Evolutionary conservation across 1,284 basidiomycete species (phyloP).

Genomic region (Blastosporella zonata): DNA sequence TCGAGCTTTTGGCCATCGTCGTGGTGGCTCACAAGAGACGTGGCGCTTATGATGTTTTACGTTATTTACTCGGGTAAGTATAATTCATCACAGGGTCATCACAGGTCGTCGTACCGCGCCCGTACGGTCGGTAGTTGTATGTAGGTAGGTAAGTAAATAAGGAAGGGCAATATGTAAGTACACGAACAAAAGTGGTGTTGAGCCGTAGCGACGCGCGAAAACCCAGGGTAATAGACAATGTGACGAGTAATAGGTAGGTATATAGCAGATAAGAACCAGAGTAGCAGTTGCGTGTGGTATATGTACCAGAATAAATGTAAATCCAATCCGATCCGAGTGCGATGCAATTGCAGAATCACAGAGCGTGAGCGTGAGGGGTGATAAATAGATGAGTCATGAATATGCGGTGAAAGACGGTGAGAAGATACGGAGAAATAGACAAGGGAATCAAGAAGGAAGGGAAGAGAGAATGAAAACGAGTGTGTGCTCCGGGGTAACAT

Average conservation of each 20-base stretch:
- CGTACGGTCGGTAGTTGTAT: constrained; percentile 5
- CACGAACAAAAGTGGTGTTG: too few species aligned
- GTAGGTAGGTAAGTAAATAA: constrained; percentile 4
- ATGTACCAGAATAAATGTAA: not conserved
- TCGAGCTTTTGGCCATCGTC: constrained; percentile 5
- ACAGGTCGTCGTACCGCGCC: constrained; percentile 9
- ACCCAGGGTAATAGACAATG: too few species aligned
- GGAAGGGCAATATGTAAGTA: too few species aligned
- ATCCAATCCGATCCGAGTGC: constrained; percentile 3
- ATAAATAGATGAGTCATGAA: not conserved
- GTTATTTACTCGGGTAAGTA: too few species aligned
- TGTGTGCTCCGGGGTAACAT: too few species aligned
- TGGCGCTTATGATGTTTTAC: too few species aligned
- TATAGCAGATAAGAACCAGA: not conserved
- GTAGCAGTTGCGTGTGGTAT: too few species aligned
- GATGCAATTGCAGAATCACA: too few species aligned
- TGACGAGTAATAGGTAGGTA: not conserved
- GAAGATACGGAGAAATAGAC: not conserved
- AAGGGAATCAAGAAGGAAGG: constrained; percentile 4
- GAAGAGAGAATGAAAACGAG: constrained; percentile 1
- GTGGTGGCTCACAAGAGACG: not conserved
- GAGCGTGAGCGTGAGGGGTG: not conserved
- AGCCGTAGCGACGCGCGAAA: too few species aligned
- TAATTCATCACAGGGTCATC: not conserved
- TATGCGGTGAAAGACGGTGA: not conserved